These are phyloP conservation scores for Daldinia loculata DNA, from an alignment of 495 filamentous ascomycete species.

Conservation along the genomic window DNA sequence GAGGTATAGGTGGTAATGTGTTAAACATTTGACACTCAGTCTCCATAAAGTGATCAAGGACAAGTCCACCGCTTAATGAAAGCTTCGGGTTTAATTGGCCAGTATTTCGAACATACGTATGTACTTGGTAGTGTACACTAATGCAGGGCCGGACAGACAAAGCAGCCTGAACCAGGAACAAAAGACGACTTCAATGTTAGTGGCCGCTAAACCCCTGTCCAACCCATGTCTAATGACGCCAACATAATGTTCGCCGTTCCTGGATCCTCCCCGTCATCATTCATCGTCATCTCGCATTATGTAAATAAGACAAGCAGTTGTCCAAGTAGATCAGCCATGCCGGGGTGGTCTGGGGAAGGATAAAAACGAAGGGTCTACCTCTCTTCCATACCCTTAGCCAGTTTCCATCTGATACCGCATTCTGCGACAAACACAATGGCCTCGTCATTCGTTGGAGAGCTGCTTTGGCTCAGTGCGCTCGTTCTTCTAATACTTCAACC, in stretches of 20 bases:
- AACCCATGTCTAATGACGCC: slow-evolving; percentile 26
- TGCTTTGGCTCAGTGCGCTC: slow-evolving; percentile 29
- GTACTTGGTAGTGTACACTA: background rate
- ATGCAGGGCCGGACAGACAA: background rate
- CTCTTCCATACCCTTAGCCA: background rate
- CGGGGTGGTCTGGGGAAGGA: background rate
- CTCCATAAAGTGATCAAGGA: too few species aligned
- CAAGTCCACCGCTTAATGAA: too few species aligned
- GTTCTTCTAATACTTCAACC: slow-evolving; percentile 22
- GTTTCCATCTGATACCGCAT: background rate
- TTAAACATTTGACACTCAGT: too few species aligned
- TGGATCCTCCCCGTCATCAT: background rate
- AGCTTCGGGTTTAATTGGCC: background rate
- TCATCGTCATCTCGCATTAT: background rate
- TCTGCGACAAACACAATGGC: slow-evolving; percentile 15
- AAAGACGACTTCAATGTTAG: background rate
- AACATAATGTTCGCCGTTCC: background rate
- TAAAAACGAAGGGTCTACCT: background rate
- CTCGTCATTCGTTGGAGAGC: slow-evolving; percentile 31
- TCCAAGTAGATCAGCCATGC: background rate
- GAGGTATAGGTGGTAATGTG: background rate
- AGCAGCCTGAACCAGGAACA: background rate
- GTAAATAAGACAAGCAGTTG: background rate
- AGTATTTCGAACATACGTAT: background rate
- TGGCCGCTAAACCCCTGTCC: background rate